phyloP scores from a whole-genome alignment of 306 rosid species.

The Luffa aegyptiaca region DNA sequence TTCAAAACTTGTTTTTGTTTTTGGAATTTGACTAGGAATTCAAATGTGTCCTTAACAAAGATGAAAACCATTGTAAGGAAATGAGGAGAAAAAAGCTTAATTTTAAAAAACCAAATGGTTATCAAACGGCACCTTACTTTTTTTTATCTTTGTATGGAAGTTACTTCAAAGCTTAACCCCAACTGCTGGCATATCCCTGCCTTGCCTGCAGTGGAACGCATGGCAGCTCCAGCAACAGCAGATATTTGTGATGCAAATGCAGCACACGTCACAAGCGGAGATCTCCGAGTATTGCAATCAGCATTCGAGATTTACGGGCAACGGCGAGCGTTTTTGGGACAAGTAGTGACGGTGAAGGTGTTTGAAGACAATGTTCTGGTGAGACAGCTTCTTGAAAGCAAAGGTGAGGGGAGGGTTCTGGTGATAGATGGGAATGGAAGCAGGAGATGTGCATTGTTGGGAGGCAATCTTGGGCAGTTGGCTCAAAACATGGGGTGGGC shows the following conservation, averaged over 20 bases:
- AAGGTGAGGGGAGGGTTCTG: conserved; percentile 49
- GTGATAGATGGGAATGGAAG: conserved; percentile 45
- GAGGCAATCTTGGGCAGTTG: conserved; percentile 41
- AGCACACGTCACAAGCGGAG: conserved; percentile 27
- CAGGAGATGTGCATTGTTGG: conserved; percentile 40
- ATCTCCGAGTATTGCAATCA: conserved; percentile 39
- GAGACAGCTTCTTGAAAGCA: conserved; percentile 43
- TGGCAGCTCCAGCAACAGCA: conserved; percentile 27
- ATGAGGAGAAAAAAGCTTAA: no score
- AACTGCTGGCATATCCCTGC: not conserved
- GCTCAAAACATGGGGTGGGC: conserved; percentile 57
- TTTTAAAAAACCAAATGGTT: no score
- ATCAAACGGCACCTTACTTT: no score
- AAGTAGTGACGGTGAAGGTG: conserved; percentile 47
- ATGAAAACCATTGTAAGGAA: no score
- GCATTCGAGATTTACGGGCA: conserved; percentile 45
- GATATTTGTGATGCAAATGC: conserved; percentile 37
- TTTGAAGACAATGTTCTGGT: conserved; percentile 72
- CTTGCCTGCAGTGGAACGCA: not conserved
- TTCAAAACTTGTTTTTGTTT: no score
- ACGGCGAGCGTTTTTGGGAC: conserved; percentile 40
- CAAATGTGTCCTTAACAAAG: no score
- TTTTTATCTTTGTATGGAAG: not conserved
- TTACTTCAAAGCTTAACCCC: not conserved
- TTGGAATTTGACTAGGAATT: no score